Percentiles rank a stretch among this genome's conserved stretches.
These are phyloP conservation scores for Hysterangium stoloniferum DNA, from an alignment of 768 basidiomycete species.

Conservation along the genomic window DNA sequence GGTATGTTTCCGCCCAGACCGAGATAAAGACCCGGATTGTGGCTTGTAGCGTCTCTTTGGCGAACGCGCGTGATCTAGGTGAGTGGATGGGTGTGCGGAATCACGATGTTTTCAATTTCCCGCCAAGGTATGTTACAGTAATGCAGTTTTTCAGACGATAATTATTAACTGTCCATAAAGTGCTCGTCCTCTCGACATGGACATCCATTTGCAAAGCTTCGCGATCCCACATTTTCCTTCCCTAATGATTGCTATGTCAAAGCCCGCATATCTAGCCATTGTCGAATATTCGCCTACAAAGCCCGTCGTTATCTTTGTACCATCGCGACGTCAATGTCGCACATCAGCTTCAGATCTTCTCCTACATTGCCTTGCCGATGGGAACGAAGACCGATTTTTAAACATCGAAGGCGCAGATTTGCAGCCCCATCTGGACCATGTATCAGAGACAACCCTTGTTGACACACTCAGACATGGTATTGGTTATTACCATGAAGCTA, in stretches of 20 bases:
- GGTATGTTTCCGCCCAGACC: conserved; percentile 92
- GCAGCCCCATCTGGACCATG: conserved; percentile 79
- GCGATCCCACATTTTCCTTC: conserved; percentile 97
- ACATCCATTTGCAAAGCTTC: conserved; percentile 95
- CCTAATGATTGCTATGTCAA: conserved; percentile 98
- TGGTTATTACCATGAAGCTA: conserved; percentile 92
- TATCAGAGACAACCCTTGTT: conserved; percentile 64
- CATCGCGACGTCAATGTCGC: conserved; percentile 89
- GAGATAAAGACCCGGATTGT: conserved; percentile 91
- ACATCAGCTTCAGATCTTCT: conserved; percentile 88
- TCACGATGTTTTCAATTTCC: conserved; percentile 97
- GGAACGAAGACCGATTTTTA: conserved; percentile 77
- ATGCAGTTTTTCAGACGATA: background rate
- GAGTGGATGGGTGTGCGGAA: conserved; percentile 96
- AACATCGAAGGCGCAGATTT: conserved; percentile 80
- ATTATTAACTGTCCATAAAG: conserved; percentile 33
- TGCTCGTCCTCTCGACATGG: conserved; percentile 94
- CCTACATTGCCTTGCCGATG: conserved; percentile 81
- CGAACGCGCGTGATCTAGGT: conserved; percentile 91
- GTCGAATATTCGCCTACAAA: conserved; percentile 78
- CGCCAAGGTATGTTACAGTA: conserved; percentile 55
- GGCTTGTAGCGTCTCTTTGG: conserved; percentile 89
- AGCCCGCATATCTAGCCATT: conserved; percentile 92
- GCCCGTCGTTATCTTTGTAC: conserved; percentile 89
- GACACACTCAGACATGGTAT: conserved; percentile 87